These are phyloP conservation scores for Scutellaria baicalensis DNA, from an alignment of 257 asterid genomes.

Conservation along the genomic window DNA sequence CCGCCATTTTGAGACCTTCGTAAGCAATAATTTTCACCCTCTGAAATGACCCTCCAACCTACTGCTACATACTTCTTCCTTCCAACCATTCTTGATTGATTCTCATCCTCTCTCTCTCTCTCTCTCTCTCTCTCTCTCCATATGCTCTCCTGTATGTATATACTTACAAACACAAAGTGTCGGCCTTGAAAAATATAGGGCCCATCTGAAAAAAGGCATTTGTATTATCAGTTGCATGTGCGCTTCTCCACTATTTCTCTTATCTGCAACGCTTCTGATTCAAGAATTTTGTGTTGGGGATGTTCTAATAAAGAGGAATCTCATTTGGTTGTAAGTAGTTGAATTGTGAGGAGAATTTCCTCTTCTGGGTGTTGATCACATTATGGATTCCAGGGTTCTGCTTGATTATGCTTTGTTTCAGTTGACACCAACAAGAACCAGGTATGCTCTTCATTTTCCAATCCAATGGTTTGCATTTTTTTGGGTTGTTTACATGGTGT, in stretches of 20 bases:
- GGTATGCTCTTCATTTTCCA: conserved; percentile 28
- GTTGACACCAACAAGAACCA: conserved; percentile 80
- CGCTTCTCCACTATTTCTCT: conserved; percentile 17
- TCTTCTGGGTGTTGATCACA: not conserved
- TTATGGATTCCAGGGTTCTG: conserved; percentile 53
- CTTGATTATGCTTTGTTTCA: conserved; percentile 76
- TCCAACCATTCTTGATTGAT: not conserved
- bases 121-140: not conserved
- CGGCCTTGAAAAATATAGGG: conserved; percentile 33
- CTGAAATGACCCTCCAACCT: conserved; percentile 38
- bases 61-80: conserved; percentile 17
- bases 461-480: not conserved
- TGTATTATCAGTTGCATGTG: conserved; percentile 28
- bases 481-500: not conserved
- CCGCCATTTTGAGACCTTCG: conserved; percentile 29
- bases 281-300: conserved; percentile 7
- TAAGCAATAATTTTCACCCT: conserved; percentile 20
- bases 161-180: conserved; percentile 24
- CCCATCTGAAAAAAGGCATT: conserved; percentile 24
- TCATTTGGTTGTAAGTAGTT: not conserved
- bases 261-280: conserved; percentile 23
- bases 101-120: not conserved
- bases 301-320: not conserved
- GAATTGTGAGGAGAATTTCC: not conserved
- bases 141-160: not conserved